Conservation (phyloP, 345 rosid genomes). For the Gossypium bickii region DNA sequence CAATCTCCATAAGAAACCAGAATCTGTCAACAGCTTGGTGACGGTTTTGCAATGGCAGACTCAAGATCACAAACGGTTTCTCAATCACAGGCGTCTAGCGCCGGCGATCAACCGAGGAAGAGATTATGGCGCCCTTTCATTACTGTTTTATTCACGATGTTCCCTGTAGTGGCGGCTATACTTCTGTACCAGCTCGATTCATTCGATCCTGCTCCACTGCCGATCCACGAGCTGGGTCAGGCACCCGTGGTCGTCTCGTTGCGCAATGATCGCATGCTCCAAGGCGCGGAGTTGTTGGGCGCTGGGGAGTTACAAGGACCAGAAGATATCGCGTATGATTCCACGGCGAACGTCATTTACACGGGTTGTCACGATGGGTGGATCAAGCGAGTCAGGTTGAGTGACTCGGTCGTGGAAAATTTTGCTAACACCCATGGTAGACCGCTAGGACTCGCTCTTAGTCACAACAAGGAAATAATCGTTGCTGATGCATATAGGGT, state of each 20-base stretch:
- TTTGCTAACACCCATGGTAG: slow-evolving; percentile 78
- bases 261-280: slow-evolving; percentile 30
- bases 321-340: slow-evolving; percentile 58
- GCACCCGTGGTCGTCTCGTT: slow-evolving; percentile 15
- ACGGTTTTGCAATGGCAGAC: not conserved
- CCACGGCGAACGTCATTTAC: slow-evolving; percentile 34
- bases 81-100: not conserved
- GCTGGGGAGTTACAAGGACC: slow-evolving; percentile 39
- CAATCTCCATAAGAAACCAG: not conserved
- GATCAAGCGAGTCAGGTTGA: slow-evolving; percentile 60
- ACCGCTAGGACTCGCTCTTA: slow-evolving; percentile 72
- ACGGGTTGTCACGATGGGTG: slow-evolving; percentile 76
- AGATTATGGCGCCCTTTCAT: not conserved
- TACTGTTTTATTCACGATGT: slow-evolving; percentile 15
- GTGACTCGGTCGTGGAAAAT: slow-evolving; percentile 45
- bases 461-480: slow-evolving; percentile 35
- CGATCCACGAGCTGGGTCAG: slow-evolving; percentile 30
- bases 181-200: slow-evolving; percentile 41
- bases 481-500: slow-evolving; percentile 81
- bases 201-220: slow-evolving; percentile 48
- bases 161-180: slow-evolving; percentile 35
- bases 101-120: not conserved
- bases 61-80: not conserved
- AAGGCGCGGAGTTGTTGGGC: slow-evolving; percentile 49
- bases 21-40: not conserved